phyloP scores from a whole-genome alignment of 768 basidiomycete species.

The Chalciporus piperatus region DNA sequence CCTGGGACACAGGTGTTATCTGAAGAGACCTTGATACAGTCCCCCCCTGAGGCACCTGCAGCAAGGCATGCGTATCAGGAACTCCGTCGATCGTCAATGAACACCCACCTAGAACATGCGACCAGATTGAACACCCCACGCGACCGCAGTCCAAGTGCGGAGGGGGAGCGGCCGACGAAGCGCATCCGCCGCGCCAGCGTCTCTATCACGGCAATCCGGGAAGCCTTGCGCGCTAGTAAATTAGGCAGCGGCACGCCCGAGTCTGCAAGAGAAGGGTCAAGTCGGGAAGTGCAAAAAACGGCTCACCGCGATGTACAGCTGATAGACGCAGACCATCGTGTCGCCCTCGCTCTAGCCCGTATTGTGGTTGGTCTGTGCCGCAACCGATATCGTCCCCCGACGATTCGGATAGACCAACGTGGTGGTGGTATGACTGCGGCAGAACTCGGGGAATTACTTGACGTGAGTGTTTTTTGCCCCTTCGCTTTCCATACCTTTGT shows the following conservation, averaged over 20 bases:
- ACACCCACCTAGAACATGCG: neutral
- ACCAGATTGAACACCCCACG: constrained; percentile 6
- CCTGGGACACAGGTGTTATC: constrained; percentile 4
- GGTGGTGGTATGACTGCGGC: constrained; percentile 26
- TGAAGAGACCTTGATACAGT: constrained; percentile 1
- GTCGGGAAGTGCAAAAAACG: neutral
- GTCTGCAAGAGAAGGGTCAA: neutral
- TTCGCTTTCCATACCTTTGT: neutral
- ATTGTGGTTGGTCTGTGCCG: constrained; percentile 25
- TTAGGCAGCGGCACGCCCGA: constrained; percentile 13
- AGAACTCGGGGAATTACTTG: constrained; percentile 31
- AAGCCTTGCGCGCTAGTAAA: constrained; percentile 4
- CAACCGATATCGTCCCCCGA: constrained; percentile 14
- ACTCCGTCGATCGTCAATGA: constrained; percentile 4
- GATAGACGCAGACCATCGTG: constrained; percentile 4
- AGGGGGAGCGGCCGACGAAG: constrained; percentile 28
- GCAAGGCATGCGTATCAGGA: constrained; percentile 12
- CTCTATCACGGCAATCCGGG: constrained; percentile 11
- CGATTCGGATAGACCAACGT: constrained; percentile 1
- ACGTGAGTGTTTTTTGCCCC: constrained; percentile 25
- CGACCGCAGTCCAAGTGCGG: constrained; percentile 19
- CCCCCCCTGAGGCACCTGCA: neutral
- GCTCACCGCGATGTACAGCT: constrained; percentile 1
- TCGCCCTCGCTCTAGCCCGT: constrained; percentile 22
- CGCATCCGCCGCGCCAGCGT: constrained; percentile 20